These are phyloP conservation scores for Vaccinium macrocarpon DNA, from an alignment of 148 eudicot genomes.

Conservation along the genomic window DNA sequence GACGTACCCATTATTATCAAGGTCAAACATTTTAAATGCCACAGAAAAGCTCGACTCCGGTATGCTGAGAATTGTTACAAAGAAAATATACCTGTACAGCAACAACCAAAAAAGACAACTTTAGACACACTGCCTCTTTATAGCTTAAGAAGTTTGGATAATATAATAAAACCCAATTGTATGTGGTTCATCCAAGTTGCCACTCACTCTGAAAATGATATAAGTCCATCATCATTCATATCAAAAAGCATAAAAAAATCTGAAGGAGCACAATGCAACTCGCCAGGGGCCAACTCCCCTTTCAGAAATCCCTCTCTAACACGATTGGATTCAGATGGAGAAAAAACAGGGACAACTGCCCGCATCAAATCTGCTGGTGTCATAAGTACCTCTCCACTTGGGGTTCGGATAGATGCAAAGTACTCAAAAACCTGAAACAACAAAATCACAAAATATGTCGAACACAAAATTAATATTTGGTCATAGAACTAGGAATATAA, in stretches of 20 bases:
- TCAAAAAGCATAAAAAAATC: slow-evolving; percentile 91
- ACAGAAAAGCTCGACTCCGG: slow-evolving; percentile 69
- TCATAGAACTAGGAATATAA: background rate
- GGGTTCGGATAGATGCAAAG: slow-evolving; percentile 57
- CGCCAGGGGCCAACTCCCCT: slow-evolving; percentile 59
- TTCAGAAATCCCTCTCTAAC: slow-evolving; percentile 66
- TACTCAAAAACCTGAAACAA: slow-evolving; percentile 75
- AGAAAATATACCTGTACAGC: slow-evolving; percentile 58
- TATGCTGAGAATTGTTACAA: slow-evolving; percentile 64
- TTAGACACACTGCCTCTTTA: slow-evolving; percentile 18
- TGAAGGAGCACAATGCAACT: slow-evolving; percentile 70
- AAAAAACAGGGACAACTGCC: slow-evolving; percentile 84
- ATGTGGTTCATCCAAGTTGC: background rate
- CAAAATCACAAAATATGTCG: background rate
- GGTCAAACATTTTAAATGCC: slow-evolving; percentile 73
- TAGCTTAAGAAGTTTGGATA: slow-evolving; percentile 71
- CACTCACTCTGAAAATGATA: slow-evolving; percentile 84
- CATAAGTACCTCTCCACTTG: slow-evolving; percentile 65
- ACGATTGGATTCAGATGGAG: slow-evolving; percentile 64
- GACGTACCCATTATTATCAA: slow-evolving; percentile 52
- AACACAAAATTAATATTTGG: background rate
- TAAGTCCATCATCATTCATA: slow-evolving; percentile 70
- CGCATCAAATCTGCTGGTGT: slow-evolving; percentile 87
- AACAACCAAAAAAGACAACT: background rate
- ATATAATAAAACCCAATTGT: slow-evolving; percentile 37